Base-by-base conservation (phyloP, 257 asterid species). In the Striga asiatica region DNA sequence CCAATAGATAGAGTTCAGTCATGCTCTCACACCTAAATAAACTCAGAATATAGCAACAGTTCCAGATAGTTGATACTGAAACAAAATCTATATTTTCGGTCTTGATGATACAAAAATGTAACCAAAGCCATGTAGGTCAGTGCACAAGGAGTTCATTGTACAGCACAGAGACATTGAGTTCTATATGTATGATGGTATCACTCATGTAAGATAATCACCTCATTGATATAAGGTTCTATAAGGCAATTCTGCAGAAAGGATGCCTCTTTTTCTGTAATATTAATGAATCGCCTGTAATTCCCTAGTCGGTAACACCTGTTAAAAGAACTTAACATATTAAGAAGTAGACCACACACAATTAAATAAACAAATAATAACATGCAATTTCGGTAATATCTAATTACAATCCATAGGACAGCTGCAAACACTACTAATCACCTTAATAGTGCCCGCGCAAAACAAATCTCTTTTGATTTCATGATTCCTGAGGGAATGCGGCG, bases 241-340 rank as follows among this genome's bases (percentile, higher is more conserved):
- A 87, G 73, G 76, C 88, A 91, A 61, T 69, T 87, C 73, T 91
- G 96, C 59, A 84, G 78, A 75, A 69, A 68, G 60, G 98, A 91
- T 54, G 96, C 96, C 67, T 84, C 95, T 16, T 69, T 68, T 72
- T 80, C 83, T 4, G 80, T 55, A 13, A 75, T 74, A 56, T 42
- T 53, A 53, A 91, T 81, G 72, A 87, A 84, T 54, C 65, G 73
- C 68, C 65, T 80, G 84, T 75, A 91, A 75, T 81, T 80, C 47
- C 98, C 96, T 64, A 77, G 61, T 43, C 81, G 88, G 60, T 68
- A 81, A 65, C 68, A 84, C 64, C 96, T 91, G 77, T 27, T 31
- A 19, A 38, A 59, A 43, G 50, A 16, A 61, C 14, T 39, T 18
- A 45, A 46, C 10, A 55, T 50, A 66, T 27, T 37, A 48, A 56